Evolutionary conservation across 1,139 yeast genomes (phyloP).

Genomic region (Sugiyamaella paludigena): DNA sequence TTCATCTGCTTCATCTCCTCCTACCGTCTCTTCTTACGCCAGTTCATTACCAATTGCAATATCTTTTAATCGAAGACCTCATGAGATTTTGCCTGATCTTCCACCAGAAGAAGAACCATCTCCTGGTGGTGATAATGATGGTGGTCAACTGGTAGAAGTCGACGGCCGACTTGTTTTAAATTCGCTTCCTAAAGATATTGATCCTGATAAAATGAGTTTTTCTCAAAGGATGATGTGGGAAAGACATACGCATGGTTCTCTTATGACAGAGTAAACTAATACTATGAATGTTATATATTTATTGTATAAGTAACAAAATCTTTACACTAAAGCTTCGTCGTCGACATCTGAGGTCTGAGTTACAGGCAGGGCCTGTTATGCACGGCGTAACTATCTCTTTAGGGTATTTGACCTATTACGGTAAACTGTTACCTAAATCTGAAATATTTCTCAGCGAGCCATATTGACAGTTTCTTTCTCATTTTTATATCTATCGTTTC

Average conservation of each 20-base stretch:
- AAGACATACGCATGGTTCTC: conserved; percentile 12
- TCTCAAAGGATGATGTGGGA: conserved; percentile 36
- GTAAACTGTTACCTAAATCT: too few species aligned
- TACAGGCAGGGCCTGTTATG: too few species aligned
- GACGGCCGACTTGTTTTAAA: conserved; percentile 5
- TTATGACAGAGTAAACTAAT: background rate
- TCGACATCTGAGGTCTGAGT: too few species aligned
- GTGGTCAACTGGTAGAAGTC: conserved; percentile 3
- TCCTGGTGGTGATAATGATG: background rate
- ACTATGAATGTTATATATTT: too few species aligned
- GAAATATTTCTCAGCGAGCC: too few species aligned
- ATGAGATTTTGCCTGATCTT: too few species aligned
- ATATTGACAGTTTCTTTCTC: too few species aligned
- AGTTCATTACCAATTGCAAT: conserved; percentile 27
- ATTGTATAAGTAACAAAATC: too few species aligned
- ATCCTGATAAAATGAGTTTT: conserved; percentile 34
- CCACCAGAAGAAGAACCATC: background rate
- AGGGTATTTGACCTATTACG: too few species aligned
- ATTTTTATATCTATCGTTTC: too few species aligned
- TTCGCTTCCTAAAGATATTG: conserved; percentile 15
- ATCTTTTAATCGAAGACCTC: conserved; percentile 6
- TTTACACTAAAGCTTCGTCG: too few species aligned
- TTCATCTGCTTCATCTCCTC: background rate
- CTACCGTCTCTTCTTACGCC: conserved; percentile 15
- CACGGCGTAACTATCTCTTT: too few species aligned